Conservation (phyloP, 2,329 filamentous ascomycete species). For the Fusarium sp. region DNA sequence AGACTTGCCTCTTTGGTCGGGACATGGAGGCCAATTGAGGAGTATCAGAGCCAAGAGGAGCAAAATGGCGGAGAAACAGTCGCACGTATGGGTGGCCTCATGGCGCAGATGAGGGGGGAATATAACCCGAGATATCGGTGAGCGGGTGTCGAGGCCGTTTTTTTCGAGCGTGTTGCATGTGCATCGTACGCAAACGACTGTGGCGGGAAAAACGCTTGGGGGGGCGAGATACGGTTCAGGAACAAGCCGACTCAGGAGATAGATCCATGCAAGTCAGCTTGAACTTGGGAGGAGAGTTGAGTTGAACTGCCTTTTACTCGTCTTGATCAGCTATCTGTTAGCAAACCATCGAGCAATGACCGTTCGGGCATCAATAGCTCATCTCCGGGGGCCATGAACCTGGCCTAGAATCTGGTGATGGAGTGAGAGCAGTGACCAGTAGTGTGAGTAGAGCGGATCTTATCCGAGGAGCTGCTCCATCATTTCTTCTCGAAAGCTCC, state of each 20-base stretch:
- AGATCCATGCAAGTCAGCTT: constrained; percentile 8
- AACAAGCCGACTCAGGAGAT: constrained; percentile 4
- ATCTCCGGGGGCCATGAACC: not conserved
- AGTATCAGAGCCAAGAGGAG: not conserved
- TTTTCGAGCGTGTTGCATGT: constrained; percentile 13
- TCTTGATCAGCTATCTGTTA: not conserved
- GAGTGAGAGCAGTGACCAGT: not conserved
- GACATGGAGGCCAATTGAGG: constrained; percentile 1
- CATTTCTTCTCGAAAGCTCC: not conserved
- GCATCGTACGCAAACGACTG: not conserved
- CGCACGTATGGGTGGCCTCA: constrained; percentile 17
- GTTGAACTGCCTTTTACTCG: not conserved
- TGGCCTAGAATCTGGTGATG: not conserved
- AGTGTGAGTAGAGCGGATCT: not conserved
- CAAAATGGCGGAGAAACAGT: constrained; percentile 2
- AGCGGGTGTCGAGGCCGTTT: constrained; percentile 16
- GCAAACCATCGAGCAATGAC: not conserved
- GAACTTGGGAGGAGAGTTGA: not conserved
- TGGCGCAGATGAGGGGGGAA: constrained; percentile 4
- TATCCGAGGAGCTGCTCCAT: not conserved
- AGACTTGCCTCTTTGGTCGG: constrained; percentile 16
- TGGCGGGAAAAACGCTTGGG: constrained; percentile 8
- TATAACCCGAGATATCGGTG: constrained; percentile 20
- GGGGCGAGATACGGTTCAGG: not conserved
- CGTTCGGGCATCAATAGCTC: not conserved